A percentile compares a stretch with the other conserved stretches of the same genome.
Evolutionary conservation across 2,329 filamentous ascomycete genomes (phyloP).

Genomic region (Ophiosphaerella herpotricha): DNA sequence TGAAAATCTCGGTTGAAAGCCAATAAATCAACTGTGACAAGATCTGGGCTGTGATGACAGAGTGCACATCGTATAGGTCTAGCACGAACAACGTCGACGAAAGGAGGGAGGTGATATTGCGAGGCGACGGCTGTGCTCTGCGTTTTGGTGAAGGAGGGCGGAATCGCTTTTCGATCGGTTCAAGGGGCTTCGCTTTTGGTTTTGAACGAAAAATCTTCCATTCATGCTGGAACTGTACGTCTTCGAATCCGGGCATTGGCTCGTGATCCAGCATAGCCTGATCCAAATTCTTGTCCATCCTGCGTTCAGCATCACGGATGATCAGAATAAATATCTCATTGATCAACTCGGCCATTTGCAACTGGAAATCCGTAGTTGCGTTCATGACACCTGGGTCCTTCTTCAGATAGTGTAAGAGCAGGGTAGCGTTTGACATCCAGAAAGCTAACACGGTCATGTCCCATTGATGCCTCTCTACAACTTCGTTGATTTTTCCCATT

Average conservation of each 20-base stretch:
- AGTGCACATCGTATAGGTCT: conserved; percentile 98
- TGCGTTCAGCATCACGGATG: conserved; percentile 90
- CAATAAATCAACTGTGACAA: conserved; percentile 93
- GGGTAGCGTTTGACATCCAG: conserved; percentile 96
- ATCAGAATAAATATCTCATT: conserved; percentile 99
- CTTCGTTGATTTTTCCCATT: conserved; percentile 95
- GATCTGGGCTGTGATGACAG: conserved; percentile 91
- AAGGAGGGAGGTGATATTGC: conserved; percentile 92
- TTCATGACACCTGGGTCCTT: conserved; percentile 84
- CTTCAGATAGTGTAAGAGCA: conserved; percentile 94
- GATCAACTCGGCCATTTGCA: conserved; percentile 89
- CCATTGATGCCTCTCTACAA: conserved; percentile 96
- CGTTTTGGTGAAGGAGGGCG: conserved; percentile 92
- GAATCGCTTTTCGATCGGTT: conserved; percentile 87
- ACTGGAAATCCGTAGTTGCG: conserved; percentile 85
- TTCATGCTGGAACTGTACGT: conserved; percentile 95
- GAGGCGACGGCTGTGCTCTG: conserved; percentile 85
- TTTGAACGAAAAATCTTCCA: conserved; percentile 98
- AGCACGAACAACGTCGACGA: conserved; percentile 96
- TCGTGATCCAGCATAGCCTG: conserved; percentile 95
- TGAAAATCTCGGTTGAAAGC: conserved; percentile 95
- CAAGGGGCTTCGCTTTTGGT: conserved; percentile 79
- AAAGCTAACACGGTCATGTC: conserved; percentile 99
- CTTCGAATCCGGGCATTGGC: conserved; percentile 95
- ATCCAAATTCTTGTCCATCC: conserved; percentile 95